Base-by-base conservation (phyloP, 768 basidiomycete species). In the Leccinum imitatum region DNA sequence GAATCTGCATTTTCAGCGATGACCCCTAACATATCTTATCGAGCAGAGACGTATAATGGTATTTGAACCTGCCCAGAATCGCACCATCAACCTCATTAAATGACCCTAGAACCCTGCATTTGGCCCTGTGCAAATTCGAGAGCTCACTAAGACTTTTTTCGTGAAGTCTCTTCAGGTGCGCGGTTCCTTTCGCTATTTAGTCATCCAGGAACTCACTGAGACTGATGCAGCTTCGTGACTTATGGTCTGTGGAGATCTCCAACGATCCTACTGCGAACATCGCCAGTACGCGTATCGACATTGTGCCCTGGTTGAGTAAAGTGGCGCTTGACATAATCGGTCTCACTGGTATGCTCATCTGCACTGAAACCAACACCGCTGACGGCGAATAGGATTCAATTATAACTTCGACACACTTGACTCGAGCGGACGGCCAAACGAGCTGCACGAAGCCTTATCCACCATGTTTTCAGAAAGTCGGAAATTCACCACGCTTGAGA, bases 51-150 rank as follows among this genome's bases (percentile, higher is more conserved):
- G 63, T 15, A 67, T 75, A 19, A 72, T 78, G 75, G 75, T 74
- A 56, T 3, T 41, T 17, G 33, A 6, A 15, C 14, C 25, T 25
- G 1, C 25, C 4, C 14, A n/a, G 21, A 25, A 23, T 19, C 37
- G 4, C 37, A 6, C 6, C 2, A 27, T 23, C 14, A 25, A 13
- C 10, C 44, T 58, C 44, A 58, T n/a, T 53, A 9, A 50, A 53
- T 9, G 2, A 10, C 13, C 37, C 9, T 47, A 79, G 87, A 89
- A 88, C 62, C 87, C 87, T 13, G 86, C 86, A 0, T 90, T 90
- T 63, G 85, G 87, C 1, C 77, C 79, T 3, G 71, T 79, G 1
- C 86, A 87, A 63, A 79, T 88, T 41, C 76, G 86, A 2, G 82
- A 81, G 47, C 66, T 87, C 13, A 84, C 84, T 0, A 77, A 77